Evolutionary conservation across 768 basidiomycete species (phyloP), one percentile per base, ranked within the genome.

Genomic region (Leucocoprinus birnbaumii): DNA sequence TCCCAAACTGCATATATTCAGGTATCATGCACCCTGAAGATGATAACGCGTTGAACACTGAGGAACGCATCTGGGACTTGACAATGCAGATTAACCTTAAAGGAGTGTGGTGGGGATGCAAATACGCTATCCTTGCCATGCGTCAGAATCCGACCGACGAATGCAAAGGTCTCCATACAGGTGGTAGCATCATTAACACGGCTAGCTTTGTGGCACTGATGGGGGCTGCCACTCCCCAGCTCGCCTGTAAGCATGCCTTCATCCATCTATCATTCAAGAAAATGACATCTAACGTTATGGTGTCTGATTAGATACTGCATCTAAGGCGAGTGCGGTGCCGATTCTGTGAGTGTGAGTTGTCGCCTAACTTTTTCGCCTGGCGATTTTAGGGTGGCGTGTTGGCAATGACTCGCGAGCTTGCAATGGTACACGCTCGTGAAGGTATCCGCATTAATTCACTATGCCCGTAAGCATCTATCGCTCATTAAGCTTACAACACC

Each of bases 91-190:
- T 98, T 76, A 98, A 98, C 69, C 83, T 96, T 65, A 99, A 98
- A 73, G 97, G 97, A 49, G 97, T 98, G 57, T 98, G 96, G 97
- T 99, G 89, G 87, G 97, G 97, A 27, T 95, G 90, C 80, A 98
- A 98, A 73, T 87, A 98, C 65, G 97, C 96, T 4, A 95, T 99
- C 66, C 76, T 87, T 49, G 97, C 97, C 35, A 99, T 99, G 96
- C 86, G 92, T 57, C 72, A 91, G 58, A 99, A 99, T 71, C 83
- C 91, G 10, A 83, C 83, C 44, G 94, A 98, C 55, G 80, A 81
- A 57, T 73, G 81, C 58, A 92, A 87, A 69, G 89, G 91, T 3
- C 81, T 98, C 11, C 86, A 81, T 63, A 73, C 76, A 10, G 91
- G 91, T 43, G 91, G 91, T 55, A 93, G 91, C 63, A 95, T 99